Conservation (phyloP, 2,329 filamentous ascomycete species). For the Helicocarpus griseus region DNA sequence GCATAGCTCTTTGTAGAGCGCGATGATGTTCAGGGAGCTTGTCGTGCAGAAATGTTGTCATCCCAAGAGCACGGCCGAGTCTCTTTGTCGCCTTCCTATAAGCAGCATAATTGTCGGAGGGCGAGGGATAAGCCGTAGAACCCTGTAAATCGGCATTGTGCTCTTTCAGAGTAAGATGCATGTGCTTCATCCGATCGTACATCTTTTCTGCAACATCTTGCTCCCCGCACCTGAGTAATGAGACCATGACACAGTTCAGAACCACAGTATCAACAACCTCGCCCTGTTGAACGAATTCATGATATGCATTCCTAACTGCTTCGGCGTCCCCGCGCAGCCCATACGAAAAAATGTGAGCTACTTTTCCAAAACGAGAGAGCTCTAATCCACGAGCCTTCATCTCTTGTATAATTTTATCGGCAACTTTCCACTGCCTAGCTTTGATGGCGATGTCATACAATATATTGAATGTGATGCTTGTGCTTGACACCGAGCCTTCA, state of each 20-base stretch:
- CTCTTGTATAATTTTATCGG: conserved; percentile 75
- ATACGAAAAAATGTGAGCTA: conserved; percentile 73
- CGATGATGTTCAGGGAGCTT: conserved; percentile 47
- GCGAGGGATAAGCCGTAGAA: conserved; percentile 16
- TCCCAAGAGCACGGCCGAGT: conserved; percentile 40
- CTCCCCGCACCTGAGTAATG: conserved; percentile 68
- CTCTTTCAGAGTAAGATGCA: conserved; percentile 34
- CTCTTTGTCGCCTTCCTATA: conserved; percentile 31
- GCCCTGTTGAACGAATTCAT: conserved; percentile 69
- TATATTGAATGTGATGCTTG: conserved; percentile 82
- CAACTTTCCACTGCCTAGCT: conserved; percentile 70
- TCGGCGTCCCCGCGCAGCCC: conserved; percentile 65
- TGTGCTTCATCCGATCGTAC: conserved; percentile 72
- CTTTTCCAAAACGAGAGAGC: conserved; percentile 70
- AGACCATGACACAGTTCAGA: conserved; percentile 75
- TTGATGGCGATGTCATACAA: conserved; percentile 84
- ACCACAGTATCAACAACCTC: conserved; percentile 82
- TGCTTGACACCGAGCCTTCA: conserved; percentile 52
- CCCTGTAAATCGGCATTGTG: conserved; percentile 13
- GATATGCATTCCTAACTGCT: conserved; percentile 67
- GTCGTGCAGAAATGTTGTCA: conserved; percentile 33
- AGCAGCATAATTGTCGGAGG: conserved; percentile 25
- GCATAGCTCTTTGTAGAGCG: conserved; percentile 54
- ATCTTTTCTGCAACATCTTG: conserved; percentile 66
- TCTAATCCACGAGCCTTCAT: conserved; percentile 60